These are phyloP conservation scores for Hypocreales sp. DNA, from an alignment of 2,329 filamentous ascomycete genomes.

Conservation along the genomic window DNA sequence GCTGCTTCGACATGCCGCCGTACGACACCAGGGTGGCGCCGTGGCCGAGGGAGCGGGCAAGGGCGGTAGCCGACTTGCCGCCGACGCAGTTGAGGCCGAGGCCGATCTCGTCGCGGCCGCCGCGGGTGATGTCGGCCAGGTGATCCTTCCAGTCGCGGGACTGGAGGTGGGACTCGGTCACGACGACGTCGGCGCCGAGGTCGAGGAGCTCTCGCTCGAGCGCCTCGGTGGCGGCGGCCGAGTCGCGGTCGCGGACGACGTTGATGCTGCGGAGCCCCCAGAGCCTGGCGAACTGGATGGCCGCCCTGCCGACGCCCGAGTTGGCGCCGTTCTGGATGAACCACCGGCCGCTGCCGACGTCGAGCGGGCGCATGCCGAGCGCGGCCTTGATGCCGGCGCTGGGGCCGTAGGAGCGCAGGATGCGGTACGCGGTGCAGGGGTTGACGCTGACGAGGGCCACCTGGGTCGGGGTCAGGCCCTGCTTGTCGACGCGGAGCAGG, in stretches of 20 bases:
- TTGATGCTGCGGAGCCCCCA: constrained; percentile 92
- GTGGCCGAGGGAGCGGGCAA: constrained; percentile 58
- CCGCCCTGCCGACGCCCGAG: constrained; percentile 77
- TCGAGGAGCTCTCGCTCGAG: constrained; percentile 34
- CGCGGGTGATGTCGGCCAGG: constrained; percentile 51
- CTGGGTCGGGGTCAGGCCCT: constrained; percentile 58
- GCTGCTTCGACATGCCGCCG: constrained; percentile 86
- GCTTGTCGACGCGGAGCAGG: constrained; percentile 55
- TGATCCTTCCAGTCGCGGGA: constrained; percentile 44
- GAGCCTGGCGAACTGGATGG: constrained; percentile 69
- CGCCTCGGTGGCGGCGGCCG: constrained; percentile 45
- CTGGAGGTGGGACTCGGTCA: constrained; percentile 39
- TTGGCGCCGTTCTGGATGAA: constrained; percentile 97
- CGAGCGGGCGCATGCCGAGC: constrained; percentile 28
- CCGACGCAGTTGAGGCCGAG: constrained; percentile 90
- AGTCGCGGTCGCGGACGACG: constrained; percentile 60
- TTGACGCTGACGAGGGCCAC: constrained; percentile 85
- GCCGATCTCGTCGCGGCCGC: constrained; percentile 54
- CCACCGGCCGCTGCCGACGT: constrained; percentile 54
- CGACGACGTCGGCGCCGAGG: constrained; percentile 41
- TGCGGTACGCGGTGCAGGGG: constrained; percentile 85
- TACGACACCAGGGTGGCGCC: constrained; percentile 78
- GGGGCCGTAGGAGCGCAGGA: constrained; percentile 65
- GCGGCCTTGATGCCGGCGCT: constrained; percentile 27
- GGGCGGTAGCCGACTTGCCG: constrained; percentile 63